Evolutionary conservation across 2,329 filamentous ascomycete genomes (phyloP), one percentile per base, ranked within the genome.

Genomic region (Fusarium algeriense): DNA sequence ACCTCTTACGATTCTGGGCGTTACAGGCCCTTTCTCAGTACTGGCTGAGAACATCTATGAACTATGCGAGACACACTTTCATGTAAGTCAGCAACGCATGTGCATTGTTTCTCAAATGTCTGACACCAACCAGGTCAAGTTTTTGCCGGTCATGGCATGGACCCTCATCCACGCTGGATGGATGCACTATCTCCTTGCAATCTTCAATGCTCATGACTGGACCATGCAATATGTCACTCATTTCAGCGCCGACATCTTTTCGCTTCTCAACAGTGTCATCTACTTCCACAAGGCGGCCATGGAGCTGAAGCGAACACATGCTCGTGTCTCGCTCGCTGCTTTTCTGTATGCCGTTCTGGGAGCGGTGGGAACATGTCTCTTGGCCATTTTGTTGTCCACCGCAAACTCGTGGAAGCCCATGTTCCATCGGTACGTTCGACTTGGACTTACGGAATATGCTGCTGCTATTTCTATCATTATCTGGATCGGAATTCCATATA

Each of bases 141-240:
- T 91, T 76, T 81, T 92, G n/a, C 85, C 87, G 3, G 87, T 91
- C 76, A 91, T 91, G 88, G 88, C 90, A 4, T 92, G 89, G 89
- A 86, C 88, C 5, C 83, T 91, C 38, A 89, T 91, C 55, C 89
- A 92, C 76, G 83, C 89, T 10, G 87, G 84, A 11, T 92, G 90
- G 90, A 87, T 91, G 84, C 88, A 90, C 75, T 87, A 86, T 71
- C 78, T 91, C 6, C 82, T 92, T 15, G 89, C 89, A 59, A 86
- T 91, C 54, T 87, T 91, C 79, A 91, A 91, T 77, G 89, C 89
- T 7, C 89, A 91, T 75, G 89, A 91, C 78, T 91, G 89, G 87
- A 91, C 89, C 0, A 92, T 91, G 90, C 84, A 87, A 73, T 91
- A 91, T 78, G 90, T 92, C 52, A 92, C 90, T 4, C 88, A 86